Evolutionary conservation across 1,139 yeast genomes (phyloP).

Genomic region (Geotrichum histeridarum): DNA sequence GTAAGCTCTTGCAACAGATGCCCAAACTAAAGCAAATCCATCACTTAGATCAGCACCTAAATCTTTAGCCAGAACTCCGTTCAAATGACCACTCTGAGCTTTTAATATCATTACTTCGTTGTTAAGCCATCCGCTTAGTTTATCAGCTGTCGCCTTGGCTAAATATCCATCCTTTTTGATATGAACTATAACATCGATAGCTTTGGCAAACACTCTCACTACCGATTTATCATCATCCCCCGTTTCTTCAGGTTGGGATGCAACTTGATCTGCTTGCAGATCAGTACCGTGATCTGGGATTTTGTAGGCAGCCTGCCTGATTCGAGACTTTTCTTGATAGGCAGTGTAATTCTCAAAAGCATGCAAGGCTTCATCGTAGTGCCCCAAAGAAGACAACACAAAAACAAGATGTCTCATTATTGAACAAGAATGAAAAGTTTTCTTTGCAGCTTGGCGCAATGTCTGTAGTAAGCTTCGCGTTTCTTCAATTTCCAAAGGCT

Average conservation of each 20-base stretch:
- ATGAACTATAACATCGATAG: conserved; percentile 23
- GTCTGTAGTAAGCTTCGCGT: conserved; percentile 27
- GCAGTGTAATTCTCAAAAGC: conserved; percentile 45
- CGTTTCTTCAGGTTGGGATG: not conserved
- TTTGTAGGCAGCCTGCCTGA: conserved; percentile 37
- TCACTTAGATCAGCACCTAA: conserved; percentile 14
- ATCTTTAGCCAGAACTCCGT: not conserved
- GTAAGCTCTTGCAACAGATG: conserved; percentile 30
- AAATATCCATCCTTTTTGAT: conserved; percentile 22
- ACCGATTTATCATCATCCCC: conserved; percentile 33
- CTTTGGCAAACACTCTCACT: conserved; percentile 28
- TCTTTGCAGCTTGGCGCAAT: conserved; percentile 39
- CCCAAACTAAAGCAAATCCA: conserved; percentile 25
- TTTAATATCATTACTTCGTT: conserved; percentile 18
- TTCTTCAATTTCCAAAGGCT: conserved; percentile 21
- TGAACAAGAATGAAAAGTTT: conserved; percentile 48
- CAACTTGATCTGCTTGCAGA: not conserved
- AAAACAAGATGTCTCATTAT: conserved; percentile 40
- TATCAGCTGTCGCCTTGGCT: conserved; percentile 31
- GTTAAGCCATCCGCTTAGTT: conserved; percentile 26
- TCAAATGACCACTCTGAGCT: conserved; percentile 10
- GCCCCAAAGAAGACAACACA: conserved; percentile 33
- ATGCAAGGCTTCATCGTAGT: conserved; percentile 38
- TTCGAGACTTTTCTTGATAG: conserved; percentile 38
- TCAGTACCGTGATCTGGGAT: conserved; percentile 21